A percentile compares a stretch with the other conserved stretches of the same genome.
phyloP scores from a whole-genome alignment of 495 filamentous ascomycete species.

The Lasiosphaeriaceae sp. region DNA sequence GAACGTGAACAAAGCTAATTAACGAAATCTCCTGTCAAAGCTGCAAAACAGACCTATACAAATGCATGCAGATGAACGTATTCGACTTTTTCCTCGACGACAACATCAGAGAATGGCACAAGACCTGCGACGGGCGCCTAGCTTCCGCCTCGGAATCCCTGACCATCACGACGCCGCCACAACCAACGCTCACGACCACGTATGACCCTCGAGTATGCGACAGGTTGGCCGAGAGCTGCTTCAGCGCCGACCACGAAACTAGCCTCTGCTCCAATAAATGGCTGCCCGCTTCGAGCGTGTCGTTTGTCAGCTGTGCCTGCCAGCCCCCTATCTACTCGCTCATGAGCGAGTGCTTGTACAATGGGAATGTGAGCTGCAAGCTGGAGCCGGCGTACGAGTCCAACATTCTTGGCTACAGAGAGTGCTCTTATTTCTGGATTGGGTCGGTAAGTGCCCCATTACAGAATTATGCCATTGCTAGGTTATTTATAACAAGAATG shows the following conservation, averaged over 20 bases:
- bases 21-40: too few species aligned
- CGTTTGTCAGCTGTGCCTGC: conserved; percentile 6
- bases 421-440: conserved; percentile 6
- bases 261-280: background rate
- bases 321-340: conserved; percentile 6
- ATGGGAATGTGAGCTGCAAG: conserved; percentile 7
- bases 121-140: conserved; percentile 3
- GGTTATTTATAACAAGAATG: too few species aligned
- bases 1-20: background rate
- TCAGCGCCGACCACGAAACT: conserved; percentile 3
- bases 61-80: conserved; percentile 1
- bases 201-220: background rate
- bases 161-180: conserved; percentile 3
- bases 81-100: background rate
- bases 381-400: conserved; percentile 2
- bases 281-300: conserved; percentile 3
- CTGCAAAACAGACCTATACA: conserved; percentile 4
- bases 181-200: conserved; percentile 4
- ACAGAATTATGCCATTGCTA: too few species aligned
- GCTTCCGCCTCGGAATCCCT: background rate
- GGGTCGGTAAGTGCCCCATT: background rate
- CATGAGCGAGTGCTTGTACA: conserved; percentile 6
- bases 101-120: conserved; percentile 5
- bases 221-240: conserved; percentile 3
- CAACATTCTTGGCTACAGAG: conserved; percentile 2